Evolutionary conservation across 192 early-diverging fungal species (phyloP).

Genomic region (Coemansia sp.): DNA sequence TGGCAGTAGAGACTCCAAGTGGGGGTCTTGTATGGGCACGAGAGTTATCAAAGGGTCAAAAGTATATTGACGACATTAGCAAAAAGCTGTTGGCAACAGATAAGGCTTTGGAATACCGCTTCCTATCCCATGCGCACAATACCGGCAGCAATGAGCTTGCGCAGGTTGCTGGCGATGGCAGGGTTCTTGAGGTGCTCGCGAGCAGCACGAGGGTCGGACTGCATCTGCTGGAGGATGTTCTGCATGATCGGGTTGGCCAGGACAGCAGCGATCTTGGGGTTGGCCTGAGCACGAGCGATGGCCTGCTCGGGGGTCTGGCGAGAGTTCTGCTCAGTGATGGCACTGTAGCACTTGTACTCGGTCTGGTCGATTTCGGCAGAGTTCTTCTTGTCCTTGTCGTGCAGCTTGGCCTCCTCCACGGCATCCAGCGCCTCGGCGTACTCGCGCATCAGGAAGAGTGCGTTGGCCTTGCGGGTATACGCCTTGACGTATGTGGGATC

Average conservation of each 20-base stretch:
- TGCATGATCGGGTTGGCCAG: constrained; percentile 96
- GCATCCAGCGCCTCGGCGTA: constrained; percentile 83
- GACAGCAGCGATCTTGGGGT: constrained; percentile 89
- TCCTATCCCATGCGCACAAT: constrained; percentile 71
- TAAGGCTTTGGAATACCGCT: too few relatives aligned
- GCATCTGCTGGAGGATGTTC: constrained; percentile 96
- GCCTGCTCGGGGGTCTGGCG: constrained; percentile 73
- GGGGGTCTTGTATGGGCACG: not conserved
- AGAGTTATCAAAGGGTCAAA: not conserved
- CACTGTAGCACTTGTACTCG: constrained; percentile 78
- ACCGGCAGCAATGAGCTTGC: constrained; percentile 90
- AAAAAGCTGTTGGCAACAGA: not conserved
- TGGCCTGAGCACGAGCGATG: constrained; percentile 80
- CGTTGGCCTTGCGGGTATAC: constrained; percentile 93
- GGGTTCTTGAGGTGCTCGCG: constrained; percentile 98
- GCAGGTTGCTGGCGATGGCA: constrained; percentile 88
- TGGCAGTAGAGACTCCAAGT: not conserved
- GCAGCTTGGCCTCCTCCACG: constrained; percentile 72
- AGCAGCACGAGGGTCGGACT: constrained; percentile 89
- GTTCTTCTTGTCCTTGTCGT: constrained; percentile 85
- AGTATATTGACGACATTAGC: not conserved
- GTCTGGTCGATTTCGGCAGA: constrained; percentile 82
- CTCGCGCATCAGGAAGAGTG: constrained; percentile 88
- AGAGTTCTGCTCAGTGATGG: constrained; percentile 64
- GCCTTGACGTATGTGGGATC: constrained; percentile 92